Base-by-base conservation (phyloP, 2,329 filamentous ascomycete species). In the Lizonia empirigonia region DNA sequence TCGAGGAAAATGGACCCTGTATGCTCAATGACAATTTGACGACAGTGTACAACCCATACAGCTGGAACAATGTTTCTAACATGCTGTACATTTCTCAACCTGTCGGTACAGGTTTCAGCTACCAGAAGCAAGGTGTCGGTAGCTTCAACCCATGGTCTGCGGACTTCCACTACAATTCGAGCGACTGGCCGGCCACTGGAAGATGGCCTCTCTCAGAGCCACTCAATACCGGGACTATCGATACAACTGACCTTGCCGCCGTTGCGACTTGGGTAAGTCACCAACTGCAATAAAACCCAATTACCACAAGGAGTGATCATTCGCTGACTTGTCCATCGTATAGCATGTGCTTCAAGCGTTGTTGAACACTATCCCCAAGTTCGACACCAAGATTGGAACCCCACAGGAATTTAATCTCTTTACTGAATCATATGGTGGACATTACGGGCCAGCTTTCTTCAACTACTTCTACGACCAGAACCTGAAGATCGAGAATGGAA, bases 1-100 rank as follows among this genome's bases (percentile, higher is more conserved):
- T 84, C 58, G 74, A 81, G 39, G 67, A 52, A 44, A 60, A 64
- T 5, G 60, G 62, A 8, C 57, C 65, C 22, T 64, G 62, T 44
- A 48, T 45, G 35, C 55, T 65, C 23, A 38, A 58, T 32, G 52
- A 62, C 6, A 59, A 64, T 12, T 38, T 63, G n/a, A 64, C 58
- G 0, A 45, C 57, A 12, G 47, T 44, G 4, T 72, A 74, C 64
- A 87, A 87, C 62, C 81, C 82, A 4, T 81, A 84, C 70, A 78
- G 78, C 7, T 87, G 82, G 82, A 84, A 78, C 59, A 79, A 84
- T 53, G 78, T 79, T 20, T 82, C 78, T 27, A 85, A 85, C 63
- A 73, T 87, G 69, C 72, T 87, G 8, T 86, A 85, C 69, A 74
- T 87, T 42, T 82, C 82, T 45, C 83, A 86, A 68, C 84, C 84